phyloP scores from a whole-genome alignment of 768 basidiomycete genomes.

The Mrakia blollopis region DNA sequence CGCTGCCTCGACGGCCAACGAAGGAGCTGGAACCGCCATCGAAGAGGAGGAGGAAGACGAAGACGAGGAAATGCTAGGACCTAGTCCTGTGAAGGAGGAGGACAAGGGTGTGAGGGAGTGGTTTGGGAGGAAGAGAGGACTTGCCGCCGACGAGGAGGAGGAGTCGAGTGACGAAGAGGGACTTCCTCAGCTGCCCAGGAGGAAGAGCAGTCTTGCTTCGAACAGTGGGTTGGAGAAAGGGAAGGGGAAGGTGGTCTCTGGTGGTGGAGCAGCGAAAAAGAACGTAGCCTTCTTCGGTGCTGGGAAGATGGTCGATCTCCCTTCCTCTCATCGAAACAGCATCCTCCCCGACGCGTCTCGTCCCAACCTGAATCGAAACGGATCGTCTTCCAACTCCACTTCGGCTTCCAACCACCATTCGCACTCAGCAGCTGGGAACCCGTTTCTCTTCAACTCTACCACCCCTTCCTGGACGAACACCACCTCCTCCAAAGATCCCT shows the following conservation, averaged over 20 bases:
- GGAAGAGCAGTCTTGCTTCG: neutral
- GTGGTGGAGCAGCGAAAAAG: neutral
- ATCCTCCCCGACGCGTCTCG: neutral
- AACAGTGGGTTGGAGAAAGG: too few relatives aligned
- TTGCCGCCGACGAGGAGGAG: neutral
- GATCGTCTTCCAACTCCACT: neutral
- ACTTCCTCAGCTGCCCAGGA: neutral
- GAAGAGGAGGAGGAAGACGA: slow-evolving; percentile 18
- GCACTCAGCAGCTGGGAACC: neutral
- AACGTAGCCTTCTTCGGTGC: neutral
- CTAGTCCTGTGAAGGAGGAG: slow-evolving; percentile 18
- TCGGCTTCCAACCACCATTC: neutral
- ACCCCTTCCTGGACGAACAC: neutral
- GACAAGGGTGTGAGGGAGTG: neutral
- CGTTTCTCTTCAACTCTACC: slow-evolving; percentile 1
- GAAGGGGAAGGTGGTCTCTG: neutral
- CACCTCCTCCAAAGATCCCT: neutral
- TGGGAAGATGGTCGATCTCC: neutral
- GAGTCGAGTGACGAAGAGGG: slow-evolving; percentile 5
- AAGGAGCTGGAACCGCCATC: neutral
- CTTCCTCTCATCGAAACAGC: neutral
- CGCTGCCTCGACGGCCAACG: neutral
- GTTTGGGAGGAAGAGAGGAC: neutral
- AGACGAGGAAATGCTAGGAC: slow-evolving; percentile 12
- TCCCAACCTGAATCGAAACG: neutral